Conservation (phyloP, 2,329 filamentous ascomycete species). For the Cladophialophora psammophila region DNA sequence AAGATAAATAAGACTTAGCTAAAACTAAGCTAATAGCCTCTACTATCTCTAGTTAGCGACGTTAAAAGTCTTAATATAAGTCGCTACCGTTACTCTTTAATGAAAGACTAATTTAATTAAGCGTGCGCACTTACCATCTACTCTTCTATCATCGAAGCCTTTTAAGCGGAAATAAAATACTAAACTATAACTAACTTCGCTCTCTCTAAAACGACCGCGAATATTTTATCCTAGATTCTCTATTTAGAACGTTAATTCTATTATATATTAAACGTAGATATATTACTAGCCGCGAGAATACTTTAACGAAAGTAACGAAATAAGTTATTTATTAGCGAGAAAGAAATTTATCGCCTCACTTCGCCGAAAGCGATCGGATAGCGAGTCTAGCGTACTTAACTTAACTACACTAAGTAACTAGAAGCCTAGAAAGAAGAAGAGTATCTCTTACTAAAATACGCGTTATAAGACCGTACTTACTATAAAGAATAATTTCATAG, state of each 20-base stretch:
- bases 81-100: constrained; percentile 14
- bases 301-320: constrained; percentile 39
- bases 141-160: constrained; percentile 25
- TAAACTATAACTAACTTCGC: constrained; percentile 22
- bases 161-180: constrained; percentile 25
- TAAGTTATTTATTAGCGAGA: constrained; percentile 46
- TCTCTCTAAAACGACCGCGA: constrained; percentile 28
- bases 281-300: constrained; percentile 43
- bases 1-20: neutral
- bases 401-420: constrained; percentile 38
- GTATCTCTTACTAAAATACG: no score
- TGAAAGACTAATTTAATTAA: constrained; percentile 25
- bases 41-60: constrained; percentile 29
- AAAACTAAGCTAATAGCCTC: constrained; percentile 24
- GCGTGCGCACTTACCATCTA: no score
- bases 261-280: constrained; percentile 43
- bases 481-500: no score
- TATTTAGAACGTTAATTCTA: constrained; percentile 39
- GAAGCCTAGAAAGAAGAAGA: constrained; percentile 37
- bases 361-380: constrained; percentile 38
- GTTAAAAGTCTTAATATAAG: constrained; percentile 23
- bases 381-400: constrained; percentile 31
- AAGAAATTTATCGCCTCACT: constrained; percentile 35
- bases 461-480: no score
- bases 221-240: constrained; percentile 14